A percentile compares a stretch with the other conserved stretches of the same genome.
Evolutionary conservation across 108 stramenopile genomes (phyloP).

Genomic region (Pseudonitzschia multistriata): DNA sequence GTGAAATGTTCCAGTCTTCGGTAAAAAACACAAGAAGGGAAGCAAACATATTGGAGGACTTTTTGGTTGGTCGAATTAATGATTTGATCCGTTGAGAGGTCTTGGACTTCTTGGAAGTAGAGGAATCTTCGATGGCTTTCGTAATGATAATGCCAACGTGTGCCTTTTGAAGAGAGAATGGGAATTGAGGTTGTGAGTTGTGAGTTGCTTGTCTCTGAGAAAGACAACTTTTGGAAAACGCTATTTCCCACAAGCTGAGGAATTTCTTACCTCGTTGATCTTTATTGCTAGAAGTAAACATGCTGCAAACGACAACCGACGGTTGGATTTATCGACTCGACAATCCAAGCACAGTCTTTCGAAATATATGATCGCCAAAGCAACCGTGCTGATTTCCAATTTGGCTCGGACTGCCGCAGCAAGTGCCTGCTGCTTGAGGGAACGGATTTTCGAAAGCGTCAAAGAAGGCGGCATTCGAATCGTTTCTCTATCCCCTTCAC

Average conservation of each 20-base stretch:
- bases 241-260: constrained; percentile 13
- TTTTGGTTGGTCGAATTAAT: constrained; percentile 65
- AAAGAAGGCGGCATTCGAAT: constrained; percentile 92
- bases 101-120: constrained; percentile 3
- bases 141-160: constrained; percentile 9
- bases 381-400: constrained; percentile 85
- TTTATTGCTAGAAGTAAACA: constrained; percentile 90
- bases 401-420: constrained; percentile 63
- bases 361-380: constrained; percentile 89
- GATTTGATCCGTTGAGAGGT: constrained; percentile 47
- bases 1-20: constrained; percentile 77
- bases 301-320: constrained; percentile 86
- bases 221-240: too few relatives aligned
- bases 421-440: constrained; percentile 83
- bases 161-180: background rate
- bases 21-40: constrained; percentile 82
- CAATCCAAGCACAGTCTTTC: constrained; percentile 90
- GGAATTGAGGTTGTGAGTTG: too few relatives aligned
- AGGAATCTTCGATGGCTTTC: constrained; percentile 17
- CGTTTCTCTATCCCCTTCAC: constrained; percentile 34
- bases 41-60: constrained; percentile 69
- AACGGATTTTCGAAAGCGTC: constrained; percentile 89
- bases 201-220: too few relatives aligned
- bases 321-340: constrained; percentile 91
- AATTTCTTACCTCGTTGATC: constrained; percentile 59